Evolutionary conservation across 225 moss, liverwort and hornwort species (phyloP).

Genomic region (Thuidium tamariscinum): DNA sequence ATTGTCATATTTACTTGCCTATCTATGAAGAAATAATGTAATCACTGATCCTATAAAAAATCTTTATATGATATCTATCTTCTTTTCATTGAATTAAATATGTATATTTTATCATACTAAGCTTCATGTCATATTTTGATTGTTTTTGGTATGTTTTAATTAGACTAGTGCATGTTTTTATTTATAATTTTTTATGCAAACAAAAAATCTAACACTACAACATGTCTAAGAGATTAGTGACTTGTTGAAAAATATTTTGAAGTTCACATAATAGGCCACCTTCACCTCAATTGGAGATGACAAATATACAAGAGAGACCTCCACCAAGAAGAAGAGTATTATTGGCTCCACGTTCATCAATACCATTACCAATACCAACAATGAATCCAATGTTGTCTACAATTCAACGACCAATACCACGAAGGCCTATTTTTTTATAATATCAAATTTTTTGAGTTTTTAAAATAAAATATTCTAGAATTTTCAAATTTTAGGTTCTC

Average conservation of each 20-base stretch:
- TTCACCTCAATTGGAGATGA: neutral
- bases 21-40: neutral
- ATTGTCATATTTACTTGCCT: neutral
- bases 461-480: neutral
- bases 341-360: neutral
- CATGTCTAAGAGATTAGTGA: neutral
- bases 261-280: neutral
- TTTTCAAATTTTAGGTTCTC: neutral
- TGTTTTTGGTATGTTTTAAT: neutral
- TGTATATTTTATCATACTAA: neutral
- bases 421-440: slow-evolving; percentile 28
- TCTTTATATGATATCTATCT: neutral
- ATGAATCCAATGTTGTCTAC: neutral
- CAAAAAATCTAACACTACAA: too few species aligned
- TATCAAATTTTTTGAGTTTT: neutral
- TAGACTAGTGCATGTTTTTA: neutral
- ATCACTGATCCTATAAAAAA: neutral
- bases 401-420: slow-evolving; percentile 4
- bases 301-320: slow-evolving; percentile 1
- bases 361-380: neutral
- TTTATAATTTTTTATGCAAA: neutral
- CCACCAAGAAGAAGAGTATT: slow-evolving; percentile 8
- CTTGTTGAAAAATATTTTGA: neutral
- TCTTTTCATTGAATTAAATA: neutral
- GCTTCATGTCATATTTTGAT: neutral